These are phyloP conservation scores for Phytophthora europaea DNA, from an alignment of 352 stramenopile species.

Conservation along the genomic window DNA sequence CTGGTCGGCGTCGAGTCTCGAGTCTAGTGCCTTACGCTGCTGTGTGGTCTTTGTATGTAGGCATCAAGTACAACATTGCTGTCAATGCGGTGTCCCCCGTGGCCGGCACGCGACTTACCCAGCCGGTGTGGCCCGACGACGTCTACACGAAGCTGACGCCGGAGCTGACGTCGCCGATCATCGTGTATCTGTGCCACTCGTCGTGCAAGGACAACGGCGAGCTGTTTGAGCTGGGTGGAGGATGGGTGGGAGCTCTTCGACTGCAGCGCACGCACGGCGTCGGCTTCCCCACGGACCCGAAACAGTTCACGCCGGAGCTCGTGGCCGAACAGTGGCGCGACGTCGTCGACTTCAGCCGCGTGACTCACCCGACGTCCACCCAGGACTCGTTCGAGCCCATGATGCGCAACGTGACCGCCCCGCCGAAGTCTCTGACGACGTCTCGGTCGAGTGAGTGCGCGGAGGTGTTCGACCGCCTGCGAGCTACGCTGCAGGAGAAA, in stretches of 20 bases:
- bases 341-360: constrained; percentile 69
- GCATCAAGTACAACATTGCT: constrained; percentile 80
- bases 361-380: constrained; percentile 74
- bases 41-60: constrained; percentile 31
- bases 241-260: constrained; percentile 74
- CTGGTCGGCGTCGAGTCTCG: background rate
- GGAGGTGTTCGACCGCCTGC: constrained; percentile 67
- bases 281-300: constrained; percentile 67
- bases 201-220: constrained; percentile 63
- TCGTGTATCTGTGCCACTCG: constrained; percentile 71
- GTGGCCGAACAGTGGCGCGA: constrained; percentile 78
- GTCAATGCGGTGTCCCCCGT: constrained; percentile 80
- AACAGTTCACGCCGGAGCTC: constrained; percentile 68
- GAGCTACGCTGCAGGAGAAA: constrained; percentile 51
- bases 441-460: constrained; percentile 63
- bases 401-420: constrained; percentile 71
- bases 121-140: constrained; percentile 74
- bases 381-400: constrained; percentile 83
- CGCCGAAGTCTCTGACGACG: constrained; percentile 66
- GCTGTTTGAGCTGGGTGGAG: constrained; percentile 73
- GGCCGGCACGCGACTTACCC: constrained; percentile 69
- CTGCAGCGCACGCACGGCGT: constrained; percentile 77
- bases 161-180: constrained; percentile 71
- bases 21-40: background rate
- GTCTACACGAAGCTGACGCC: constrained; percentile 65